Evolutionary conservation across 139 green algal species (phyloP).

Genomic region (Closterium sp.): DNA sequence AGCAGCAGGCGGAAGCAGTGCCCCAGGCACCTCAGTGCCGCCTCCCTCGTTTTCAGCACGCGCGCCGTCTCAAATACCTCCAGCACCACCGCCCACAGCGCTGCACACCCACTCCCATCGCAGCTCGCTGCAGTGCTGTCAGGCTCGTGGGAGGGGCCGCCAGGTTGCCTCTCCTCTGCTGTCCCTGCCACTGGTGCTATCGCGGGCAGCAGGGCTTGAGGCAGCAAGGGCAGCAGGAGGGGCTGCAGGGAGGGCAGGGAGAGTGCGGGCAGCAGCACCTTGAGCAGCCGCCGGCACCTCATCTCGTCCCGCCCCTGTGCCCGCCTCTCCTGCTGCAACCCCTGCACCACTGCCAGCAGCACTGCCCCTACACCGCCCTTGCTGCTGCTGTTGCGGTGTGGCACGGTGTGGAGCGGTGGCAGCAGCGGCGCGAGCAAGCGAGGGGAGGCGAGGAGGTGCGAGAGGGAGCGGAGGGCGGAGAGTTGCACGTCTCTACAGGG

Average conservation of each 20-base stretch:
- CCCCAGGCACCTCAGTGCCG: conserved; percentile 36
- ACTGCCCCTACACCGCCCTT: background rate
- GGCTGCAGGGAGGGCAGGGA: background rate
- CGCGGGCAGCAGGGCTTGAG: background rate
- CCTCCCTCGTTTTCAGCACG: conserved; percentile 33
- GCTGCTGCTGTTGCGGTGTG: background rate
- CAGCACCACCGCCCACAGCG: conserved; percentile 31
- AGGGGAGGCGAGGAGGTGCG: background rate
- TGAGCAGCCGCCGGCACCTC: background rate
- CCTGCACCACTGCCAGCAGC: background rate
- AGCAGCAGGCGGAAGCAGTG: conserved; percentile 28
- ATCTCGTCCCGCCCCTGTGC: background rate
- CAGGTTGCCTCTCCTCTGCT: background rate
- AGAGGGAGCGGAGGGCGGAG: background rate
- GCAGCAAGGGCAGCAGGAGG: background rate
- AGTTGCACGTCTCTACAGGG: background rate
- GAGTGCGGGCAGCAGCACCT: background rate
- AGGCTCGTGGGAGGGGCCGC: background rate
- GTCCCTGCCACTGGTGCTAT: background rate
- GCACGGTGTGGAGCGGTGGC: background rate
- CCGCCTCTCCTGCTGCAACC: background rate
- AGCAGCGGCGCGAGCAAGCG: background rate
- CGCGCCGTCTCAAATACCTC: conserved; percentile 5
- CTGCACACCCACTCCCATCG: background rate
- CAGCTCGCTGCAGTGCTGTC: background rate